Base-by-base conservation (phyloP, 257 asterid species). In the Nicotiana tomentosiformis region DNA sequence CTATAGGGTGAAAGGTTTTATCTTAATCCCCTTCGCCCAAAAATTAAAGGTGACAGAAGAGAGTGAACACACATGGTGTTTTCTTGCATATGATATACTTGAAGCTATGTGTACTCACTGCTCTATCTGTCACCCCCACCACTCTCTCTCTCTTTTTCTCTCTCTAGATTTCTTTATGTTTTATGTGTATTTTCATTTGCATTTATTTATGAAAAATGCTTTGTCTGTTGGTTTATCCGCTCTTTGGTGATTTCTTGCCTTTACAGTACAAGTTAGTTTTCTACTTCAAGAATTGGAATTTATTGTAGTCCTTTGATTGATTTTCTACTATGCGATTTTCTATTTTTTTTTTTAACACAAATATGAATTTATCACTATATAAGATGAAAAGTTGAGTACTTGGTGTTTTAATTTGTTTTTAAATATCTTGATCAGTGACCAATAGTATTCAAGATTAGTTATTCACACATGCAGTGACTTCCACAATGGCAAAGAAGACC, bases 31-130 rank as follows among this genome's bases (percentile, higher is more conserved):
- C 26, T 23, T 23, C 26, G 26, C 26, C 26, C 0, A 23, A 23
- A 23, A 23, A 23, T 23, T 23, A 23, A 0, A 84, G 93, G 95
- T 94, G 97, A 92, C 97, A 69, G 77, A 94, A 94, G 98, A 94
- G 98, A 94, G 98, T 94, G 98, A 94, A 97, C 98, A 92, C 98
- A 85, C 68, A 89, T 92, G 93, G 98, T 92, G 89, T 87, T 93
- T 93, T 92, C 97, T 90, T 89, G 95, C 95, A 91, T 92, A 37
- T 37, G 9, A 46, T 68, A 84, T 92, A 95, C 91, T 89, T 82
- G 97, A 88, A 93, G 86, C 95, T 92, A 93, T 91, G 84, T 55
- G 97, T 93, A 97, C 97, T 92, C 90, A 93, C 95, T 64, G 26
- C 97, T 93, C 97, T 93, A 15, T 85, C 97, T 93, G 97, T 92